Percentiles rank a stretch among this genome's conserved stretches.
Evolutionary conservation across 2,329 filamentous ascomycete species (phyloP).

Genomic region (Xylaria sp.): DNA sequence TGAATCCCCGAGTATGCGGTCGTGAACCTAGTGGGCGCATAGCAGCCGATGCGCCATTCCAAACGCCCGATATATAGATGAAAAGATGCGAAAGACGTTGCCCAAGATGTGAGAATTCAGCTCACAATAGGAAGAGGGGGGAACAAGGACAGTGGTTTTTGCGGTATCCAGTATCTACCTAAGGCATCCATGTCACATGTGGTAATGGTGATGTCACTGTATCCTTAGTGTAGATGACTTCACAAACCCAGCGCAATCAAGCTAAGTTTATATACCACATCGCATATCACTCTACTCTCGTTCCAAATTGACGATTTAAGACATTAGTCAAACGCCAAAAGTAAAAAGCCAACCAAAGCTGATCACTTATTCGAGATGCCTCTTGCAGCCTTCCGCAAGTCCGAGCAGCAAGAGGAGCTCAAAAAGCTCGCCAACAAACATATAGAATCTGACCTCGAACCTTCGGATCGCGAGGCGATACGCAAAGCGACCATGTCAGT

Average conservation of each 20-base stretch:
- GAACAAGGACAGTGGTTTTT: no score
- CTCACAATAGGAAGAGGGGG: no score
- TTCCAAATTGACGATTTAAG: background rate
- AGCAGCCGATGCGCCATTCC: no score
- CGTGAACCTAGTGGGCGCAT: no score
- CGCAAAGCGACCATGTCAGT: conserved; percentile 61
- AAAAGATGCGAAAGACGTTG: no score
- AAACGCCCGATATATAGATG: no score
- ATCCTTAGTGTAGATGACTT: background rate
- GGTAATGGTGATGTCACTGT: conserved; percentile 23
- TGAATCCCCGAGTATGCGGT: no score
- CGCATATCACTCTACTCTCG: background rate
- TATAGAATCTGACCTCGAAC: conserved; percentile 57
- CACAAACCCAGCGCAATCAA: background rate
- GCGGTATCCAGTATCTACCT: no score
- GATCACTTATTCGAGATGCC: conserved; percentile 31
- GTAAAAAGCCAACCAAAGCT: background rate
- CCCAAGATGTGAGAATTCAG: no score
- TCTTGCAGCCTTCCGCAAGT: conserved; percentile 44
- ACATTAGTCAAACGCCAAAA: no score
- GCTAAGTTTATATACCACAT: background rate
- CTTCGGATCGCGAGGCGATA: conserved; percentile 64
- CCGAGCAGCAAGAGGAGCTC: conserved; percentile 53
- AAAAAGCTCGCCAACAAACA: conserved; percentile 61
- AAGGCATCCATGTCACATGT: background rate